Base-by-base conservation (phyloP, 1,284 basidiomycete genomes). In the Cryptococcus sp. region DNA sequence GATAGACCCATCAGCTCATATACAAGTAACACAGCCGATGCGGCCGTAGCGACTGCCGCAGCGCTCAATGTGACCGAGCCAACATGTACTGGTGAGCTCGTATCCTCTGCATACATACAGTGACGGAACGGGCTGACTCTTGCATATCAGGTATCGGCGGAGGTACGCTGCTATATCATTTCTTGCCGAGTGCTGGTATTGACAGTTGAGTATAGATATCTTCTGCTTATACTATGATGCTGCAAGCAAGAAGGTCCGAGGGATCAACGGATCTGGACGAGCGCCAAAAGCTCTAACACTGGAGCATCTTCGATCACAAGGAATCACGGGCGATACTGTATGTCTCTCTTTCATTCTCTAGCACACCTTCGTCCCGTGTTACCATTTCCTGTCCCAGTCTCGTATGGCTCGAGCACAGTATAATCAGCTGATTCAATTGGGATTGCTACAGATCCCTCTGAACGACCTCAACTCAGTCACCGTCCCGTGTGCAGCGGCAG, bases 201-300 rank as follows among this genome's bases (percentile, higher is more conserved):
- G 38, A 22, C 17, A 5, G 15, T 7, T 43, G 20, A 26, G 17
- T 1, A 3, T 40, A 69, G 93, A 96, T 72, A 88, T 91, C 6
- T 96, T 96, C 74, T 94, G 92, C 69, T 81, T 97, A 20, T 96
- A 90, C 80, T 98, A 88, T 70, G 86, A 95, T 69, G 90, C 89
- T 8, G 84, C 86, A 70, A 83, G 84, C 4, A 91, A 89, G 77
- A 81, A 80, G 7, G 89, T 98, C 48, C 87, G 78, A 43, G 76
- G 76, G 0, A 68, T 84, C 57, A 84, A 84, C 59, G 83, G 81
- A 0, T 81, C 79, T 0, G 95, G 95, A 5, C 85, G 83, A 60
- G 86, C 93, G 5, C 95, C 94, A 3, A 82, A 85, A 57, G 90
- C 87, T 51, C 80, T 97, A 22, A 86, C 83, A 2, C 81, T 97